Evolutionary conservation across 495 filamentous ascomycete genomes (phyloP), one percentile per base, ranked within the genome.

Genomic region (Stereocaulon alpinum): DNA sequence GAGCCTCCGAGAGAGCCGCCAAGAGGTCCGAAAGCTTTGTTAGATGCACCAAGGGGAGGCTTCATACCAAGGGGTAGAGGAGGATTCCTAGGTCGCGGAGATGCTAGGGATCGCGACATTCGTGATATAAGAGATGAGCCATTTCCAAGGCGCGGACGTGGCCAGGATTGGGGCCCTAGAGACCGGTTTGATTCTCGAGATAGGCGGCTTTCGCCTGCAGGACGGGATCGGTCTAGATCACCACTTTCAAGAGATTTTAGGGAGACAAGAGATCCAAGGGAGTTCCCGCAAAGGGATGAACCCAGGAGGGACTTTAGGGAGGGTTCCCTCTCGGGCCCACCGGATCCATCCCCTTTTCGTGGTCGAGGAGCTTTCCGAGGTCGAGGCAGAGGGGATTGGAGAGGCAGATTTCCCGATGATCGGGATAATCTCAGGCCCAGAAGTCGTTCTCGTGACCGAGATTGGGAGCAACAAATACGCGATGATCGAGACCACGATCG

Each of bases 21-120:
- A 2, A 76, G 85, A 40, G 87, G 82, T 4, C 87, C 87, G 0
- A 87, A 86, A 67, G 86, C 83, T 9, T 66, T 86, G 56, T 74
- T 86, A 22, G 85, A 88, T 63, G 70, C 82, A 4, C 80, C 84
- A 34, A 79, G 81, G 64, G 83, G 84, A 3, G 66, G 65, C 6
- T 78, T 72, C 60, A 67, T 69, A 60, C 71, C 71, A 54, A 71
- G 76, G 55, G 76, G 76, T 6, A 71, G 77, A 64, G 77, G 77
- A 63, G 77, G 77, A 18, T 76, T 77, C 66, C 1, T 40, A 20
- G 63, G 34, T 22, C 63, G 63, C 24, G 64, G 80, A 22, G 84
- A 86, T 60, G 61, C 64, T 34, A 66, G 73, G 54, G 74, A 75
- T 43, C 68, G 74, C 4, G 75, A 52, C 49, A 32, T 10, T 37